Evolutionary conservation across 257 asterid species (phyloP).

Genomic region (Solanum appendiculatum): DNA sequence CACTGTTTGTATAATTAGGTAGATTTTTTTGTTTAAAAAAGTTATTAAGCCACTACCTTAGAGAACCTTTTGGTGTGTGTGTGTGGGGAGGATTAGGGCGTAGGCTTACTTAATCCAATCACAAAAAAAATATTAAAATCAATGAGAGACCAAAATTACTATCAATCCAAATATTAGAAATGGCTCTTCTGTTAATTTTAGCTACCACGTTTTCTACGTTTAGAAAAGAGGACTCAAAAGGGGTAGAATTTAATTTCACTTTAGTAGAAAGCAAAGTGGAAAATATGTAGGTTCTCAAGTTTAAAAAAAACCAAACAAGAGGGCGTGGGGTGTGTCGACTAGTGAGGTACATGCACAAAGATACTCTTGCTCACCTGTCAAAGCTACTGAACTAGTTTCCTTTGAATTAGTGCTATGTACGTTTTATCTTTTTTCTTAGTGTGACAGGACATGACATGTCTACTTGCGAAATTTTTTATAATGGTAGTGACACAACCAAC

Average conservation of each 20-base stretch:
- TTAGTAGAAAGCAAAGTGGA: background rate
- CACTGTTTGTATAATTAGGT: no score
- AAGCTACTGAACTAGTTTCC: background rate
- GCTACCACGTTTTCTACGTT: background rate
- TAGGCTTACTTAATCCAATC: no score
- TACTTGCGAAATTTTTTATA: no score
- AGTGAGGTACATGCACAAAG: background rate
- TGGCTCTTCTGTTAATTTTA: background rate
- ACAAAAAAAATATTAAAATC: no score
- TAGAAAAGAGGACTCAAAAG: background rate
- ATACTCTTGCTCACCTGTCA: background rate
- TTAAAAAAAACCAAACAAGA: background rate
- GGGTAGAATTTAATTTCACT: background rate
- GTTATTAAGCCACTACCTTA: no score
- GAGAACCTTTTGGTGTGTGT: no score
- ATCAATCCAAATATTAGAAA: background rate
- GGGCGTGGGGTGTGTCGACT: background rate
- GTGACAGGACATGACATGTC: background rate
- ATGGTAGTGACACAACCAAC: no score
- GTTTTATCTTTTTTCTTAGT: background rate
- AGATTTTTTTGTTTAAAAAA: no score
- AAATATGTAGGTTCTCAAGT: background rate
- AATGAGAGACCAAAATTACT: no score
- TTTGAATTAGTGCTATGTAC: background rate
- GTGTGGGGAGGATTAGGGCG: no score